Conservation (phyloP, 305 asterid species). For the Rubia occidens region DNA sequence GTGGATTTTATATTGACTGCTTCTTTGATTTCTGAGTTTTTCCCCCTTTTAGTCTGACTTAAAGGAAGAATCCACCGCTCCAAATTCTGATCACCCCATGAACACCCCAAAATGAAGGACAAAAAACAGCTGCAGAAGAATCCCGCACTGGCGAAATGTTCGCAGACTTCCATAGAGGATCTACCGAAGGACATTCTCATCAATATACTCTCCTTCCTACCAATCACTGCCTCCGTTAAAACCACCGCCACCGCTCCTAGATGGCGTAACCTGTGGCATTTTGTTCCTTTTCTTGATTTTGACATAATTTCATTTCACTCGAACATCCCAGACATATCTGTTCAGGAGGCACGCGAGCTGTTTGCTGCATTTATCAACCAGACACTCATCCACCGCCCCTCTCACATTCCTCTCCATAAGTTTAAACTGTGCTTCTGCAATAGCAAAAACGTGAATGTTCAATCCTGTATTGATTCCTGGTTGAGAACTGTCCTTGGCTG, state of each 20-base stretch:
- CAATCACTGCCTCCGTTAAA: neutral
- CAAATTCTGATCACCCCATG: neutral
- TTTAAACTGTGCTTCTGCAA: neutral
- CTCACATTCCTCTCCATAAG: neutral
- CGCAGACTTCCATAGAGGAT: slow-evolving; percentile 3
- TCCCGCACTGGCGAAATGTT: neutral
- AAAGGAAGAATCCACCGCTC: neutral
- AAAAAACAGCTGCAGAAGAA: neutral
- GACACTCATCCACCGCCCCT: neutral
- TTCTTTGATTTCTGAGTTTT: neutral
- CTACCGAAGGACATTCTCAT: neutral
- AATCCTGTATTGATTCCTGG: neutral
- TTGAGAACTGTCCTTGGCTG: neutral
- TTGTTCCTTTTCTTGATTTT: slow-evolving; percentile 5
- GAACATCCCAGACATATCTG: neutral
- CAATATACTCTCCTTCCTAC: slow-evolving; percentile 3
- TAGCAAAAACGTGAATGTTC: neutral
- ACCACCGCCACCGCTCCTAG: neutral
- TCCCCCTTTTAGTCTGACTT: too few species aligned
- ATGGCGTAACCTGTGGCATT: slow-evolving; percentile 10
- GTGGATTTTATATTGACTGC: neutral
- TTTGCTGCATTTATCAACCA: neutral
- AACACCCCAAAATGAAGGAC: neutral
- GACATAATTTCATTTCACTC: neutral
- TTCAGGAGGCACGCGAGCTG: neutral